Base-by-base conservation (phyloP, 1,139 yeast genomes). In the Nematodospora anomalae region DNA sequence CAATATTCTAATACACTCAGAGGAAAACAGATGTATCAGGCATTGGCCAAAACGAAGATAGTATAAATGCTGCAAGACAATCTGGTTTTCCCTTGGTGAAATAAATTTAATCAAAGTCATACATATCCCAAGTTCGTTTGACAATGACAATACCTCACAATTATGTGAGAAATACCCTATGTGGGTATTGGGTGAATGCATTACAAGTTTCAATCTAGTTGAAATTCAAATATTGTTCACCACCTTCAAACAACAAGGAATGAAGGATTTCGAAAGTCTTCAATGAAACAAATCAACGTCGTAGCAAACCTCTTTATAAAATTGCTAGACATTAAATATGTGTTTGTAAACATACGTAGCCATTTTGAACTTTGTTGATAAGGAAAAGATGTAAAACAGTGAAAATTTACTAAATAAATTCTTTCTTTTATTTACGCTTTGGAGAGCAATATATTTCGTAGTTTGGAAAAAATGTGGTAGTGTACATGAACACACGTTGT, bases 21-120 rank as follows among this genome's bases (percentile, higher is more conserved):
- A 68, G 71, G 73, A 67, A 67, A 67, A 62, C 71, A 67, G 74
- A 68, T 64, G 48, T 59, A 62, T 66, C 72, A 65, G 67, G 72
- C 74, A 67, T 67, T 52, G 71, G 74, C 73, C 57, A 52, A 45
- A 46, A 53, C 48, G 50, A 59, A 58, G 53, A 55, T 51, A 49
- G 42, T 40, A 42, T 45, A 46, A 53, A 38, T 47, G 51, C 72
- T 66, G 72, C 72, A 65, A 66, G 73, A 66, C 60, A 65, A 64
- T 66, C 72, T 64, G 52, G 57, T 52, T 57, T 63, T 67, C 73
- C 73, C 71, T 47, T 62, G 72, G 70, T 57, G 46, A 39, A 36
- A 33, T 28, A 20, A 6, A 24, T 53, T 60, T 55, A 36, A 49
- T 54, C 50, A 53, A 44, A 52, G 60, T 54, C 51, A 41, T 36